These are phyloP conservation scores for Fraxinus angustifolia DNA, from an alignment of 305 asterid genomes.

Conservation along the genomic window DNA sequence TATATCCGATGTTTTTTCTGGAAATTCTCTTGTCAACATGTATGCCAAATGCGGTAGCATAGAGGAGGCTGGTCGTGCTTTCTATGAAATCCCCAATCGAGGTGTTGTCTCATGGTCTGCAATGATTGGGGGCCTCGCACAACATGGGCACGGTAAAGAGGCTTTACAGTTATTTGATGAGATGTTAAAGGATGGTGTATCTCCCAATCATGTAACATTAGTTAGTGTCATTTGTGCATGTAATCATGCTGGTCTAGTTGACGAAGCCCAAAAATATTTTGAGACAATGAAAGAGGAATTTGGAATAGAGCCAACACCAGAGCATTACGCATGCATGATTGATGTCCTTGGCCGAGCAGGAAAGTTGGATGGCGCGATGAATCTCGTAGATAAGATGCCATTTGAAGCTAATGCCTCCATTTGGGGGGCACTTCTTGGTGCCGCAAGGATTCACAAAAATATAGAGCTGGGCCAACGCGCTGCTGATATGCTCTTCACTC, in stretches of 20 bases:
- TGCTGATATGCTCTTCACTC: constrained; percentile 55
- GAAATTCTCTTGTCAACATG: constrained; percentile 93
- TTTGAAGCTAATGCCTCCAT: constrained; percentile 68
- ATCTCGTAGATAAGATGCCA: constrained; percentile 61
- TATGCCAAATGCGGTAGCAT: constrained; percentile 90
- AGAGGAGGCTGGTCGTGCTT: constrained; percentile 68
- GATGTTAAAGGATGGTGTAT: constrained; percentile 55
- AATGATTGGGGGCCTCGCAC: constrained; percentile 90
- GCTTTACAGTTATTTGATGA: constrained; percentile 57
- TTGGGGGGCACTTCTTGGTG: constrained; percentile 90
- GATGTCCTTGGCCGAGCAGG: constrained; percentile 89
- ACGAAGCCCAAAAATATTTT: constrained; percentile 61
- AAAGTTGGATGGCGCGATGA: constrained; percentile 56
- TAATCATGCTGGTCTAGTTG: constrained; percentile 77
- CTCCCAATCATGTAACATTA: constrained; percentile 78
- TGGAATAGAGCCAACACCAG: constrained; percentile 65
- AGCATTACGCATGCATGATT: constrained; percentile 93
- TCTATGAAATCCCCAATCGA: constrained; percentile 56
- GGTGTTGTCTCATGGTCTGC: constrained; percentile 87
- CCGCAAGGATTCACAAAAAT: constrained; percentile 68
- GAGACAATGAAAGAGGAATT: constrained; percentile 54
- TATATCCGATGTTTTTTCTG: constrained; percentile 67
- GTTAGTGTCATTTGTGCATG: constrained; percentile 82
- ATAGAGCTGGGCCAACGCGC: constrained; percentile 71
- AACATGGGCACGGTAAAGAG: constrained; percentile 71